These are phyloP conservation scores for Porpolomopsis calyptriformis DNA, from an alignment of 768 basidiomycete species.

Conservation along the genomic window DNA sequence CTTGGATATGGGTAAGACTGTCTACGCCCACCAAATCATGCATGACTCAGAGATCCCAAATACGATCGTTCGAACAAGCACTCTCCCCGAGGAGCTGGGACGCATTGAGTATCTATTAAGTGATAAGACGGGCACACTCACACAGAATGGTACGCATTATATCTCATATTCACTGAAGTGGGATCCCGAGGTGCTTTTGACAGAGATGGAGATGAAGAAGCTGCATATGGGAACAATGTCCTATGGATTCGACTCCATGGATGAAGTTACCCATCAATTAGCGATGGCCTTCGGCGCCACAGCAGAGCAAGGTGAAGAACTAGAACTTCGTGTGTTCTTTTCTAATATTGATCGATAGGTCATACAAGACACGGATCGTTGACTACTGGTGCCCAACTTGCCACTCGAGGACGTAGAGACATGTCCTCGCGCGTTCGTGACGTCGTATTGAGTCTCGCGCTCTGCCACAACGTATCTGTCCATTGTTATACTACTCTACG, in stretches of 20 bases:
- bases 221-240: conserved; percentile 98
- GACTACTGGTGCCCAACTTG: conserved; percentile 71
- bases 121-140: conserved; percentile 97
- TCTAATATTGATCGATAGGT: conserved; percentile 12
- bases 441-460: conserved; percentile 82
- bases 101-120: conserved; percentile 92
- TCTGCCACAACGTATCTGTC: conserved; percentile 83
- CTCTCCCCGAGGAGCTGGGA: conserved; percentile 91
- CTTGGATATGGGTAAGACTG: conserved; percentile 98
- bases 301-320: conserved; percentile 39
- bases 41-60: conserved; percentile 85
- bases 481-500: conserved; percentile 1
- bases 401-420: conserved; percentile 78
- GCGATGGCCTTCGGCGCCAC: conserved; percentile 69
- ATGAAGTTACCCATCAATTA: conserved; percentile 92
- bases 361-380: conserved; percentile 47
- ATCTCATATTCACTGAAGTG: not conserved
- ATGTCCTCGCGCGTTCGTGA: conserved; percentile 92
- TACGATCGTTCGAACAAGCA: conserved; percentile 96
- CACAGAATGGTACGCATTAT: conserved; percentile 75
- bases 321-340: not conserved
- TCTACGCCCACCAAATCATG: conserved; percentile 94
- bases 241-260: conserved; percentile 97
- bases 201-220: conserved; percentile 99
- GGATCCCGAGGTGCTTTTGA: not conserved